A percentile compares a stretch with the other conserved stretches of the same genome.
phyloP scores from a whole-genome alignment of 495 filamentous ascomycete species.

The Penicillium turbatum region DNA sequence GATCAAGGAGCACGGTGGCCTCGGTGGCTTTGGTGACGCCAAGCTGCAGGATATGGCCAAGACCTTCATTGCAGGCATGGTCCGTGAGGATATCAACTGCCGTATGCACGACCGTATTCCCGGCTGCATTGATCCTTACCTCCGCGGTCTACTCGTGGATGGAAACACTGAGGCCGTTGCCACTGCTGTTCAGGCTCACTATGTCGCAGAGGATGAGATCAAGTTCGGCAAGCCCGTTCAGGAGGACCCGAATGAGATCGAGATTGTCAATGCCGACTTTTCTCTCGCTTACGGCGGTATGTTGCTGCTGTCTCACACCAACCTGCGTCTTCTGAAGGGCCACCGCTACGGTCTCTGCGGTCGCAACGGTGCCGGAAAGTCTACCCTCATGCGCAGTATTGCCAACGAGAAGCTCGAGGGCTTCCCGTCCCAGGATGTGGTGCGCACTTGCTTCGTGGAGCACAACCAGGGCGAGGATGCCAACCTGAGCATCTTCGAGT shows the following conservation, averaged over 20 bases:
- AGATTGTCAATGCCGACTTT: constrained; percentile 98
- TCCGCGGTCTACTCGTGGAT: constrained; percentile 62
- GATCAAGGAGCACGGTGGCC: constrained; percentile 63
- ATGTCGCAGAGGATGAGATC: constrained; percentile 75
- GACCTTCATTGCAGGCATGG: constrained; percentile 77
- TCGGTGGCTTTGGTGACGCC: constrained; percentile 53
- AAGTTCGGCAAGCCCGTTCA: constrained; percentile 81
- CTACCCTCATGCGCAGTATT: constrained; percentile 96
- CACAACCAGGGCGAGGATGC: constrained; percentile 98
- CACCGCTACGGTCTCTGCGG: constrained; percentile 96
- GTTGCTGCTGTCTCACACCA: constrained; percentile 95
- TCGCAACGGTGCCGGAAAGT: constrained; percentile 96
- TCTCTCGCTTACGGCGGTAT: constrained; percentile 97
- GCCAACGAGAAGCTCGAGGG: constrained; percentile 93
- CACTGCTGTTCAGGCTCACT: constrained; percentile 62
- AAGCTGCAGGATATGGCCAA: constrained; percentile 65
- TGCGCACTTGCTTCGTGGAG: constrained; percentile 97
- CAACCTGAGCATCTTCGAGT: constrained; percentile 91
- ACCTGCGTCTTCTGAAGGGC: constrained; percentile 87
- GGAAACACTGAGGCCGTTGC: constrained; percentile 57
- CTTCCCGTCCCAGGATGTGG: constrained; percentile 84
- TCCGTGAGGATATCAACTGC: constrained; percentile 83
- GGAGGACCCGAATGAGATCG: constrained; percentile 78
- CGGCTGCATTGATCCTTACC: constrained; percentile 63
- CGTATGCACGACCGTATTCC: constrained; percentile 71